Conservation (phyloP, 2,329 filamentous ascomycete species). For the Paramyrothecium sp. region DNA sequence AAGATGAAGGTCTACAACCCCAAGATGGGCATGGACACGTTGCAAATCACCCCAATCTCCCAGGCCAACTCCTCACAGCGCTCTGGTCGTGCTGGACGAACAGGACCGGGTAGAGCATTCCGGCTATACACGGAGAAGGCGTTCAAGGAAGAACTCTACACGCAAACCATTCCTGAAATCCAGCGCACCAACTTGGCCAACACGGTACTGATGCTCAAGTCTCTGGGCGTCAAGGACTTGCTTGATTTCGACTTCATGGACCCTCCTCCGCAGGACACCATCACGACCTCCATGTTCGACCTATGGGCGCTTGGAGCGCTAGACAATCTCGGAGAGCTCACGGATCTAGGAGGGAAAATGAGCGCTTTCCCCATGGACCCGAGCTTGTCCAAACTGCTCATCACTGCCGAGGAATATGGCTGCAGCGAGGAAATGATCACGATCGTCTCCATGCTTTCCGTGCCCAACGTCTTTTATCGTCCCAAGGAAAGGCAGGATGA, state of each 20-base stretch:
- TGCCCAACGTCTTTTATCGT: slow-evolving; percentile 94
- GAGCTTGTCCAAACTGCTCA: slow-evolving; percentile 88
- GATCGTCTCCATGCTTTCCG: slow-evolving; percentile 96
- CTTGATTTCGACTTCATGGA: slow-evolving; percentile 99
- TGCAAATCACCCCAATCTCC: slow-evolving; percentile 96
- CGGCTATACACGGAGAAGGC: slow-evolving; percentile 92
- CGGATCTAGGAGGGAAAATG: slow-evolving; percentile 85
- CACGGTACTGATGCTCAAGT: slow-evolving; percentile 91
- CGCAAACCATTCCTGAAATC: slow-evolving; percentile 96
- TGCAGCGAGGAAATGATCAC: slow-evolving; percentile 98
- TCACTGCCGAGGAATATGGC: slow-evolving; percentile 84
- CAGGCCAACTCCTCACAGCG: slow-evolving; percentile 94
- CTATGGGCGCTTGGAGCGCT: slow-evolving; percentile 93
- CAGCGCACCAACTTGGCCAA: slow-evolving; percentile 95
- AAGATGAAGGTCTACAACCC: slow-evolving; percentile 99
- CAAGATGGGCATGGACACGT: slow-evolving; percentile 98
- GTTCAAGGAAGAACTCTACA: slow-evolving; percentile 93
- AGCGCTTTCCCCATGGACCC: slow-evolving; percentile 98
- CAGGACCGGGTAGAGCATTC: slow-evolving; percentile 92
- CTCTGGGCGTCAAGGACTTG: slow-evolving; percentile 87
- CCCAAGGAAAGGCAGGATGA: slow-evolving; percentile 97
- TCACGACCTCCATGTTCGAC: slow-evolving; percentile 95
- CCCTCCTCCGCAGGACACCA: slow-evolving; percentile 94
- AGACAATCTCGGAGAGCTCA: slow-evolving; percentile 91
- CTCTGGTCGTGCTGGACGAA: slow-evolving; percentile 89